phyloP scores from a whole-genome alignment of 805 yeast genomes.

The Scheffersomyces lignosus region DNA sequence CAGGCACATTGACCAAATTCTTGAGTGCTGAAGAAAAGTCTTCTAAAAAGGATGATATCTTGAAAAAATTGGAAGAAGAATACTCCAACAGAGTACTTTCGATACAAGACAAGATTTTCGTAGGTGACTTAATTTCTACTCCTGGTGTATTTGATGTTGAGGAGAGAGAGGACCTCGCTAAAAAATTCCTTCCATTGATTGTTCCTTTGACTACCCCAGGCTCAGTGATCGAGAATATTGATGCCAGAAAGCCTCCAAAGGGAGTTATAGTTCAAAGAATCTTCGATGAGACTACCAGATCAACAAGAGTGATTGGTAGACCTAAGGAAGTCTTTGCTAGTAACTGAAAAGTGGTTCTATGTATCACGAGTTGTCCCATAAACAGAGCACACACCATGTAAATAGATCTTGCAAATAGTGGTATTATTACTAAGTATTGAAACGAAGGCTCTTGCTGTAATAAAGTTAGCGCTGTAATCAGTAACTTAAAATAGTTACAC shows the following conservation, averaged over 20 bases:
- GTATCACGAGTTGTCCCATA: too few relatives aligned
- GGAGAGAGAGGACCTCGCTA: constrained; percentile 41
- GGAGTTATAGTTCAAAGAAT: constrained; percentile 51
- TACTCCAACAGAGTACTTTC: constrained; percentile 27
- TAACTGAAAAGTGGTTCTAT: too few relatives aligned
- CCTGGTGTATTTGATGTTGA: constrained; percentile 39
- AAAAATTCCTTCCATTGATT: constrained; percentile 55
- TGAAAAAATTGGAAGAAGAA: constrained; percentile 16
- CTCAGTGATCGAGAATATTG: constrained; percentile 34
- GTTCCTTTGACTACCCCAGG: constrained; percentile 50
- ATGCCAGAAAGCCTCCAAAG: constrained; percentile 47
- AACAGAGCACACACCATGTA: too few relatives aligned
- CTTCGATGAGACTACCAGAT: constrained; percentile 59
- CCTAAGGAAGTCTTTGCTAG: constrained; percentile 48
- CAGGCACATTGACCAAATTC: constrained; percentile 40
- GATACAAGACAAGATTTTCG: constrained; percentile 38
- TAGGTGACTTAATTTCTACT: constrained; percentile 44
- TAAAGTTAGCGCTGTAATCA: background rate
- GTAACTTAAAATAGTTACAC: too few relatives aligned
- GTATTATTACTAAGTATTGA: background rate
- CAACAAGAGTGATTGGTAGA: constrained; percentile 54
- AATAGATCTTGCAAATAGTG: background rate
- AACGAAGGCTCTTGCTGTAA: background rate
- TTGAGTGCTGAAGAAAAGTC: constrained; percentile 29
- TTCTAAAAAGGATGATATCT: constrained; percentile 19